These are phyloP conservation scores for Mycena amicta DNA, from an alignment of 768 basidiomycete genomes.

Conservation along the genomic window DNA sequence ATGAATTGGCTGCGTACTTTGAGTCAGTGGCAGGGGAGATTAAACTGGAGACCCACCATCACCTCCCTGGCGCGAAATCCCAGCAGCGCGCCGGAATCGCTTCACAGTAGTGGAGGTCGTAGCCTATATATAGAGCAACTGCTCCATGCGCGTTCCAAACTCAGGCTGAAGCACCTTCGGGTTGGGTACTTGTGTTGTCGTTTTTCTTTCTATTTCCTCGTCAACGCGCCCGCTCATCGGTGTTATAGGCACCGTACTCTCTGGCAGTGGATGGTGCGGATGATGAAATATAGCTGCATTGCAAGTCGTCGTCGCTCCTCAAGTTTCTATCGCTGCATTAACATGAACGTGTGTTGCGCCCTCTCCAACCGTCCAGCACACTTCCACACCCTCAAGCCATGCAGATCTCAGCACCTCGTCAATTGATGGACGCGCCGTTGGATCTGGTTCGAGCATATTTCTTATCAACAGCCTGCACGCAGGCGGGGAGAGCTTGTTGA, in stretches of 20 bases:
- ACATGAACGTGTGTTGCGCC: conserved; percentile 75
- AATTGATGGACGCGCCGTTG: conserved; percentile 70
- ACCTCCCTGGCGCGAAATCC: conserved; percentile 22
- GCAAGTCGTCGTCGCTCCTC: no score
- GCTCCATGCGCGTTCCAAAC: no score
- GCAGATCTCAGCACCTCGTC: conserved; percentile 78
- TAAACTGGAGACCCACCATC: not conserved
- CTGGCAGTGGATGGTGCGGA: not conserved
- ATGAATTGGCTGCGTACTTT: conserved; percentile 20
- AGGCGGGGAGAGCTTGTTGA: conserved; percentile 86
- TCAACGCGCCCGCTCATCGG: no score
- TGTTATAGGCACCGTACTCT: no score
- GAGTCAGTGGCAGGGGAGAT: not conserved
- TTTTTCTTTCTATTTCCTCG: no score
- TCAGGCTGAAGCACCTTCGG: no score
- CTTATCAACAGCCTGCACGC: conserved; percentile 82
- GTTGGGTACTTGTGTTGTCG: not conserved
- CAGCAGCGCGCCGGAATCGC: conserved; percentile 9
- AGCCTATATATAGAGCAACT: no score
- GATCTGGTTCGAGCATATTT: conserved; percentile 95
- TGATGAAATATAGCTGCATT: no score
- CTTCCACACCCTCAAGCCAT: conserved; percentile 82
- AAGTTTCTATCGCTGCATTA: no score
- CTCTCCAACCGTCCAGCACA: conserved; percentile 64
- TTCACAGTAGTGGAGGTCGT: conserved; percentile 6